Evolutionary conservation across 441 rosid species (phyloP).

Genomic region (Omphalea diandra): DNA sequence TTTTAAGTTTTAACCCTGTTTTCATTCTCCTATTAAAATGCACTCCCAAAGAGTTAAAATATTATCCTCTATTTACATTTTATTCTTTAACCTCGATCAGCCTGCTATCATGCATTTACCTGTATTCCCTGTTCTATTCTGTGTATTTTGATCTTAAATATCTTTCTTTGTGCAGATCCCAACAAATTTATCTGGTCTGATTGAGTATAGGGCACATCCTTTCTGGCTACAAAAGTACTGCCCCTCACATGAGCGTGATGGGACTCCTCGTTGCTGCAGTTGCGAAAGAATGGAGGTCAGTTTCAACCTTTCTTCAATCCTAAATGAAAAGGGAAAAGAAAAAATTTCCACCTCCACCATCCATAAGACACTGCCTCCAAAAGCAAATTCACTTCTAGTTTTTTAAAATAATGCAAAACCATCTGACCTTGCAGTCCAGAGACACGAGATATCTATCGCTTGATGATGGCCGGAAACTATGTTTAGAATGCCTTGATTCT

Average conservation of each 20-base stretch:
- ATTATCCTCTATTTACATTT: too few relatives aligned
- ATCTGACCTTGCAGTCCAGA: slow-evolving; percentile 51
- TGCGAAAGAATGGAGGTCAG: slow-evolving; percentile 99
- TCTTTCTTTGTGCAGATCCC: slow-evolving; percentile 60
- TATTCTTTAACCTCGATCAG: too few relatives aligned
- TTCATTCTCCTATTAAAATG: too few relatives aligned
- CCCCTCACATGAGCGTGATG: slow-evolving; percentile 87
- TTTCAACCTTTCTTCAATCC: slow-evolving; percentile 8
- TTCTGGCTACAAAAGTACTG: slow-evolving; percentile 92
- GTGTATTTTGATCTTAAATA: background rate
- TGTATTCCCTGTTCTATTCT: background rate
- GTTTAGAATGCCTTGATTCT: slow-evolving; percentile 94
- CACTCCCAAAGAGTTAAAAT: too few relatives aligned
- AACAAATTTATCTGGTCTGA: slow-evolving; percentile 69
- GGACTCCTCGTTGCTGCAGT: slow-evolving; percentile 92
- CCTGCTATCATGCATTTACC: too few relatives aligned
- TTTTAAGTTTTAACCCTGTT: too few relatives aligned
- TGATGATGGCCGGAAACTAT: slow-evolving; percentile 89
- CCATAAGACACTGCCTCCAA: background rate
- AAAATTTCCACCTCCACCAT: background rate
- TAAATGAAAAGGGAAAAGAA: background rate
- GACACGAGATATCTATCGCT: slow-evolving; percentile 71
- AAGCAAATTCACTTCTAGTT: background rate
- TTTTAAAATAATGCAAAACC: slow-evolving; percentile 10
- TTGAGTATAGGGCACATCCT: slow-evolving; percentile 92